Evolutionary conservation across 2,329 filamentous ascomycete species (phyloP), one percentile per base, ranked within the genome.

Genomic region (Fusarium dlaminii): DNA sequence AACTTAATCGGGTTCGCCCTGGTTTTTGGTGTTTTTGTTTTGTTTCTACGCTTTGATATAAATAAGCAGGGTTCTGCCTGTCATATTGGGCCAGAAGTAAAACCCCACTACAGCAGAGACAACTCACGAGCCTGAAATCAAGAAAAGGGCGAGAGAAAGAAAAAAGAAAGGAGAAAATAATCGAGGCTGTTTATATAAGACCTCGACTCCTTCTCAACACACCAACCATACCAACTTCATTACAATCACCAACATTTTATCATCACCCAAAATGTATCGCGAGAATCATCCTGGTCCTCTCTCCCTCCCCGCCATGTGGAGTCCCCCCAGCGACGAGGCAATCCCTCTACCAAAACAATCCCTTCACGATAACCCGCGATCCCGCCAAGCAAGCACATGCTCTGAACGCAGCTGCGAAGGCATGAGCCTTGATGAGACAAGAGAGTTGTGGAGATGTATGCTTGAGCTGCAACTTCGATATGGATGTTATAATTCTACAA

Each of bases 401-500:
- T 80, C 79, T 9, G 78, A 79, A 15, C 79, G 70, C 13, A 80
- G 79, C 75, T 80, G 79, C 69, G 79, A 79, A 66, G 71, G 70
- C 70, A 79, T 84, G 80, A 80, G 74, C 30, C 74, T 76, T 30
- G 82, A 84, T 36, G 84, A 85, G 66, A 84, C 82, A 8, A 79
- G 81, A 27, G 81, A 83, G 40, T 76, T 87, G 7, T 87, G 86
- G 86, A 77, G 80, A 55, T 86, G 85, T 72, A 87, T 87, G 86
- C 81, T 87, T 5, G 82, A 84, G 54, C 80, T 87, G 14, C 86
- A 87, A 76, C 79, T 81, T 68, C 81, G 79, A 10, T 87, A 86
- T 59, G 83, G 83, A 11, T 87, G 86, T 78, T 87, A 87, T 71
- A 86, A 84, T 34, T 87, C 86, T 24, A 84, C 86, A 20, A 79